phyloP scores from a whole-genome alignment of 345 rosid genomes.

The Noccaea caerulescens region DNA sequence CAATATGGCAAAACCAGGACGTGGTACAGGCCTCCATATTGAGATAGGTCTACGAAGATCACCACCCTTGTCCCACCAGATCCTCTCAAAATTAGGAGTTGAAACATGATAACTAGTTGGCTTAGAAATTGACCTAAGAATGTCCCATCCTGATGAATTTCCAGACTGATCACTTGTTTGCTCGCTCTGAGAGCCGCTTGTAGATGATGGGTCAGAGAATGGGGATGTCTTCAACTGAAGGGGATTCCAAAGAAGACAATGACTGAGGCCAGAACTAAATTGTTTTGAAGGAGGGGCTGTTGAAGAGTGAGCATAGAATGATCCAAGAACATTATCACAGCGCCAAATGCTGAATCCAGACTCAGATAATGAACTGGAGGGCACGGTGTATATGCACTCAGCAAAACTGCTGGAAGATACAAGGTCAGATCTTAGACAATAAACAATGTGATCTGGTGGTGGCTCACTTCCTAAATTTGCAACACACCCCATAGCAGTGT shows the following conservation, averaged over 20 bases:
- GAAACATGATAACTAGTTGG: conserved; percentile 66
- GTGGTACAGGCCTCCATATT: conserved; percentile 89
- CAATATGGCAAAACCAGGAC: conserved; percentile 71
- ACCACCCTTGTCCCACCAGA: conserved; percentile 98
- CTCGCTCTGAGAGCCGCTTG: conserved; percentile 47
- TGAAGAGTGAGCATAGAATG: conserved; percentile 84
- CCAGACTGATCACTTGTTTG: conserved; percentile 52
- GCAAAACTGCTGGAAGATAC: conserved; percentile 82
- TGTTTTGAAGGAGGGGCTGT: conserved; percentile 60
- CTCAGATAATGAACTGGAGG: conserved; percentile 52
- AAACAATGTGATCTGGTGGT: conserved; percentile 81
- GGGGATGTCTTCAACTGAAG: conserved; percentile 52
- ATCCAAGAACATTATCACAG: conserved; percentile 84
- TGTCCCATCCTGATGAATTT: conserved; percentile 85
- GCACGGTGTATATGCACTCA: conserved; percentile 72
- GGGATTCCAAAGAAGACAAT: conserved; percentile 79
- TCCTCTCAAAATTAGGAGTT: conserved; percentile 91
- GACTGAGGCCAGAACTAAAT: conserved; percentile 66
- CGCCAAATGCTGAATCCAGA: conserved; percentile 98
- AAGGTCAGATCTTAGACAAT: conserved; percentile 94
- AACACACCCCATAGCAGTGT: conserved; percentile 86
- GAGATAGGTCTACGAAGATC: conserved; percentile 88
- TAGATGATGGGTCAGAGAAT: conserved; percentile 44
- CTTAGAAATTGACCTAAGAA: conserved; percentile 74
- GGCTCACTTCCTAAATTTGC: conserved; percentile 80